These are phyloP conservation scores for Jatropha multifida DNA, from an alignment of 441 rosid species.

Conservation along the genomic window DNA sequence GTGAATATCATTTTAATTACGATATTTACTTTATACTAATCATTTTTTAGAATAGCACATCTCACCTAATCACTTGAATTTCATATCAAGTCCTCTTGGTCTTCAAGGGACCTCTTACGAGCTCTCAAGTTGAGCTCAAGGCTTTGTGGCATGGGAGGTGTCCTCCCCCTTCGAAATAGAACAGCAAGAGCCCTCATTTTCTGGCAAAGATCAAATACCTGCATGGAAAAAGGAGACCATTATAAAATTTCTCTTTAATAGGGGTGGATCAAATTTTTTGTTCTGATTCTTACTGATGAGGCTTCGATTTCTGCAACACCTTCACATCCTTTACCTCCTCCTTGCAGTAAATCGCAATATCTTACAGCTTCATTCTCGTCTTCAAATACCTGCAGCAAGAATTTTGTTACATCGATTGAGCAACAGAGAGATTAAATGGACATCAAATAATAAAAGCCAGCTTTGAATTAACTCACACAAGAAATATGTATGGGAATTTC, in stretches of 20 bases:
- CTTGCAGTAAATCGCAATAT: slow-evolving; percentile 88
- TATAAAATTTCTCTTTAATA: background rate
- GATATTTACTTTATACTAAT: slow-evolving; percentile 6
- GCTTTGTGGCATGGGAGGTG: slow-evolving; percentile 86
- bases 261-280: background rate
- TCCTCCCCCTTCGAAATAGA: slow-evolving; percentile 84
- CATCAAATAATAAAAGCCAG: background rate
- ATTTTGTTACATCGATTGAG: background rate
- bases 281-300: slow-evolving; percentile 63
- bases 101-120: slow-evolving; percentile 91
- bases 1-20: slow-evolving; percentile 3
- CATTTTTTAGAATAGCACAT: background rate
- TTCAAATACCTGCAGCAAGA: slow-evolving; percentile 70
- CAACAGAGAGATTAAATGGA: background rate
- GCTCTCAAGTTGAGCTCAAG: slow-evolving; percentile 87
- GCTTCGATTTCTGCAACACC: slow-evolving; percentile 97
- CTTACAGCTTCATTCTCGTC: slow-evolving; percentile 86
- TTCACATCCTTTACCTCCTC: slow-evolving; percentile 96
- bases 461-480: background rate
- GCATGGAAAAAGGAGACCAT: slow-evolving; percentile 22
- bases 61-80: background rate
- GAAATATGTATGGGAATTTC: background rate
- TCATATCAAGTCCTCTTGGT: slow-evolving; percentile 47
- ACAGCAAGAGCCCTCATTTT: slow-evolving; percentile 89
- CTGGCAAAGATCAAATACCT: slow-evolving; percentile 90